Base-by-base conservation (phyloP, 2,329 filamentous ascomycete species). In the Hymenoscyphus fructigenus region DNA sequence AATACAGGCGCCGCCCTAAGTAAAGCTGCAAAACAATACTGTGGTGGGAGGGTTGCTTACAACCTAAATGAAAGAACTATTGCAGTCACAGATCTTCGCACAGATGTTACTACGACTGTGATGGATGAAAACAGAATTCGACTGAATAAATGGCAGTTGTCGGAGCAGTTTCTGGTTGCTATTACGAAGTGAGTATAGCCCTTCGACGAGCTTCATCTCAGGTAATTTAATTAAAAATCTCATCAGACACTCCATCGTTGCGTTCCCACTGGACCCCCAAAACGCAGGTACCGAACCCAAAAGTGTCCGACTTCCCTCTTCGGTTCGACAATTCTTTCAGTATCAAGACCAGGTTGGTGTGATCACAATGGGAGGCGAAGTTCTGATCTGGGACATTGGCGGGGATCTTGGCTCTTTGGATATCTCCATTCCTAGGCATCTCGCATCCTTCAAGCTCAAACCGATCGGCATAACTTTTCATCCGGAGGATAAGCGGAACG, bases 11-110 rank as follows among this genome's bases (percentile, higher is more conserved):
- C 9, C 3, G 34, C 14, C 34, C 7, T 36, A 36, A 36, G 34
- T 15, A 3, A 36, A 23, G 5, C 44, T 23, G 44, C n/a, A 12
- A 50, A 59, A 34, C 64, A 68, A 53, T 72, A 71, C 41, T 68
- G 65, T n/a, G 69, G 70, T 57, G 70, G 69, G 15, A 68, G 66
- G 41, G 41, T 73, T 41, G 70, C 68, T n/a, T 65, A 53, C 55
- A 61, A 60, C 20, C 12, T 55, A 14, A 53, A 59, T 17, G 26
- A 26, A 5, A 29, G 56, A 17, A 64, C 41, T 1, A 65, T 73
- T 15, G 9, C 50, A 23, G 64, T 71, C 20, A 65, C 62, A 61
- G 59, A 63, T 57, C 57, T 70, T n/a, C 60, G 32, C 53, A 67
- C 69, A 1, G 44, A 65, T 32, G 17, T 23, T 5, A 36, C 50